Evolutionary conservation across 1,139 yeast genomes (phyloP), one percentile per base, ranked within the genome.

Genomic region (Blastobotrys illinoisensis): DNA sequence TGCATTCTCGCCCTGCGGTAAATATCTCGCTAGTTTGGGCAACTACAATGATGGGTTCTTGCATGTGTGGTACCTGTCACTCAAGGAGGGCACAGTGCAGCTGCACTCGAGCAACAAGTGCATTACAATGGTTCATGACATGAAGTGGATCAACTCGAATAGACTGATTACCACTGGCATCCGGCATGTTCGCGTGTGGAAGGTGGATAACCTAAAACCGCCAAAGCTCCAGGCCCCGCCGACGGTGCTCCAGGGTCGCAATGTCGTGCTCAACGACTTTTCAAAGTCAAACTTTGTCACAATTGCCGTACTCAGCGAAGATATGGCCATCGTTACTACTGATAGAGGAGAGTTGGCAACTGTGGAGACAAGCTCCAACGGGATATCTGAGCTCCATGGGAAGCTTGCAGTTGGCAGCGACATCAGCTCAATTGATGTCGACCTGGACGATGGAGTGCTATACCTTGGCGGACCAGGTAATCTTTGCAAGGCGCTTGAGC

Each of bases 1-100:
- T 14, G 70, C 73, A n/a, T 85, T 85, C 62, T 79, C 87, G 0
- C 81, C 83, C 0, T 80, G 82, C 59, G 83, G 85, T 56, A 71
- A 68, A 44, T 73, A 63, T 57, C 69, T 85, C 46, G 79, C 85
- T 43, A 81, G 88, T 2, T 68, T 85, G 54, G 91, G 91, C 0
- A 71, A 78, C 13, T 71, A 82, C 1, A 83, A 82, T 60, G 91
- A 85, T 63, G 89, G 90, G 1, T 82, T 76, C 56, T 64, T 85
- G 14, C 79, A 82, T 60, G 69, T 85, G 3, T 85, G 91, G 91
- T 72, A 68, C 48, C 56, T 80, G 13, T 52, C 52, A 18, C 65
- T 59, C 28, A 59, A 59, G 43, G 70, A 63, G 18, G 49, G 56
- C 56, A 23, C 57, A 14, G 65, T 61, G 46, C 69, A 55, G 44